A percentile compares a stretch with the other conserved stretches of the same genome.
Evolutionary conservation across 2,329 filamentous ascomycete genomes (phyloP).

Genomic region (Aspergillus fumigatus): DNA sequence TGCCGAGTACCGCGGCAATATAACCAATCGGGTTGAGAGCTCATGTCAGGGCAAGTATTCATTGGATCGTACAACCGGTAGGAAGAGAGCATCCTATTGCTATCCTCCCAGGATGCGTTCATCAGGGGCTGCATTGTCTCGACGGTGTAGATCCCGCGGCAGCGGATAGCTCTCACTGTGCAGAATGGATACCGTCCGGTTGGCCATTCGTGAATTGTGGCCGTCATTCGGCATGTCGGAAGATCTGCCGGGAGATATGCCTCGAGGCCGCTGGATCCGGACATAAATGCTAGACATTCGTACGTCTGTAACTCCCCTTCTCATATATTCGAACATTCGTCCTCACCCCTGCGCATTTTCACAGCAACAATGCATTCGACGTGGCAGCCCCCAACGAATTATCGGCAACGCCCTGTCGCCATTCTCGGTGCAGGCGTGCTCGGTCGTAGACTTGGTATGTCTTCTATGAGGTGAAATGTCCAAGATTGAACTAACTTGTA

Average conservation of each 20-base stretch:
- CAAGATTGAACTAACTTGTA: neutral
- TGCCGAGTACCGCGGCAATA: neutral
- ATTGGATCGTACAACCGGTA: too few relatives aligned
- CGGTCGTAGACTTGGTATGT: constrained; percentile 36
- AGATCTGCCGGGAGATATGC: too few relatives aligned
- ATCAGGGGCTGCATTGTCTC: too few relatives aligned
- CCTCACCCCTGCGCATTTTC: neutral
- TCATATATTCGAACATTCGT: too few relatives aligned
- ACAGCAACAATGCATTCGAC: constrained; percentile 10
- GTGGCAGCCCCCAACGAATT: constrained; percentile 24
- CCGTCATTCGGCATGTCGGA: neutral
- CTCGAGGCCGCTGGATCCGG: neutral
- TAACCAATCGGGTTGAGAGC: neutral
- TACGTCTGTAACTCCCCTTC: neutral
- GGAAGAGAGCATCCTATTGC: neutral
- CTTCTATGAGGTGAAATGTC: neutral
- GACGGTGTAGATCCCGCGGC: neutral
- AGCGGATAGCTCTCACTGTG: neutral
- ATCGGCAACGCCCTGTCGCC: constrained; percentile 35
- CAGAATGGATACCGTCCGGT: neutral
- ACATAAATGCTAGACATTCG: neutral
- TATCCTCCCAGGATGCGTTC: neutral
- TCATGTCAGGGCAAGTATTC: too few relatives aligned
- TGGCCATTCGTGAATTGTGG: neutral
- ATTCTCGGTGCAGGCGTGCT: constrained; percentile 42